Evolutionary conservation across 106 monocot genomes (phyloP).

Genomic region (Phalaenopsis equestris): DNA sequence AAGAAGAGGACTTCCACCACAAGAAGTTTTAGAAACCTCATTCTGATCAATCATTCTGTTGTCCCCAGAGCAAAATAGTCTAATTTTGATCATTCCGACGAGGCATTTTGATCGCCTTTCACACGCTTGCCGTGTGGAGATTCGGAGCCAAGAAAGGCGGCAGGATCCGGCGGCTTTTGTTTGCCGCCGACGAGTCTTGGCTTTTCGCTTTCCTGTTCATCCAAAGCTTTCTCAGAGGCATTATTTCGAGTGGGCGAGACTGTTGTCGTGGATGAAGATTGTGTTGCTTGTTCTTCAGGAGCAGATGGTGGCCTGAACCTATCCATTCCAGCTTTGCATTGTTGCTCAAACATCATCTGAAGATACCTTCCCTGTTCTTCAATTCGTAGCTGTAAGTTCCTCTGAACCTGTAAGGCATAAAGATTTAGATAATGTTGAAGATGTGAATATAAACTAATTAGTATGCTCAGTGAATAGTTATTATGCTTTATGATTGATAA

Average conservation of each 20-base stretch:
- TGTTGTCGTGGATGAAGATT: constrained; percentile 13
- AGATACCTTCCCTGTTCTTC: constrained; percentile 80
- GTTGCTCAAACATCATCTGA: constrained; percentile 76
- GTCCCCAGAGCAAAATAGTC: background rate
- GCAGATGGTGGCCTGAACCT: constrained; percentile 15
- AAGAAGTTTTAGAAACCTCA: background rate
- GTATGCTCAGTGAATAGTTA: too few species aligned
- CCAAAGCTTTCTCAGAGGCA: constrained; percentile 7
- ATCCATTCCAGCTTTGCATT: constrained; percentile 30
- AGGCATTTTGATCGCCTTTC: background rate
- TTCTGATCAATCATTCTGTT: background rate
- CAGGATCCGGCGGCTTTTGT: background rate
- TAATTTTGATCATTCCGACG: background rate
- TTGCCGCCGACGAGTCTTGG: background rate
- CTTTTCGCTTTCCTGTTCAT: background rate
- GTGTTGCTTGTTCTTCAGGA: constrained; percentile 6
- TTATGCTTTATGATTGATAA: too few species aligned
- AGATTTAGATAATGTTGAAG: too few species aligned
- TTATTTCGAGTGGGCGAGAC: constrained; percentile 10
- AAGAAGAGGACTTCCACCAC: background rate
- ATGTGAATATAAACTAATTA: too few species aligned
- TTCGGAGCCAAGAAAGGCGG: background rate
- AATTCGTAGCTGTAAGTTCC: constrained; percentile 61
- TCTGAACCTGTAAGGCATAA: constrained; percentile 41
- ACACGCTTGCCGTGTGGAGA: background rate